phyloP scores from a whole-genome alignment of 768 basidiomycete species.

The Obba rivulosa region DNA sequence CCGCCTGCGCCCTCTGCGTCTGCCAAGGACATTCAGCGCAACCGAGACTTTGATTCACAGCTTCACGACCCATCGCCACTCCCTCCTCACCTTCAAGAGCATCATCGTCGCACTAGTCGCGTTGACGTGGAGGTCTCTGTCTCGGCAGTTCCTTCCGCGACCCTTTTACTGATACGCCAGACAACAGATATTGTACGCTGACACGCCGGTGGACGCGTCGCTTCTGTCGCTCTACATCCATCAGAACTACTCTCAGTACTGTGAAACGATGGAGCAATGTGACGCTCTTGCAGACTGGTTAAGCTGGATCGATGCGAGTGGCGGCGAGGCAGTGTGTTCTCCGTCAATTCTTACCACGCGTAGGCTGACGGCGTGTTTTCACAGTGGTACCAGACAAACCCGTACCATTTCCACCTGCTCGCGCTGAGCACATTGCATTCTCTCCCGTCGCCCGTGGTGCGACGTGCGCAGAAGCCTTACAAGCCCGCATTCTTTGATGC shows the following conservation, averaged over 20 bases:
- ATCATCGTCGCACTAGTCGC: slow-evolving; percentile 63
- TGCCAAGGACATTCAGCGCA: slow-evolving; percentile 57
- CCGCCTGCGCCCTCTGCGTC: slow-evolving; percentile 48
- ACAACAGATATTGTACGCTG: slow-evolving; percentile 62
- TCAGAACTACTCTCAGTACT: slow-evolving; percentile 89
- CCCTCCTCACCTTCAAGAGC: slow-evolving; percentile 52
- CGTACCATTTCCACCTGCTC: slow-evolving; percentile 82
- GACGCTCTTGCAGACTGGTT: slow-evolving; percentile 66
- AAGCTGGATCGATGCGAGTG: slow-evolving; percentile 70
- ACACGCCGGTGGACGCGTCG: slow-evolving; percentile 88
- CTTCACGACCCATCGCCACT: slow-evolving; percentile 52
- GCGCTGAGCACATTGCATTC: slow-evolving; percentile 82
- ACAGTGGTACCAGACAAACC: slow-evolving; percentile 65
- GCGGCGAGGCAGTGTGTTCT: slow-evolving; percentile 48
- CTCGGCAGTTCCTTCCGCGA: background rate
- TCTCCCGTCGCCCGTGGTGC: slow-evolving; percentile 79
- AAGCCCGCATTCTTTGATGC: slow-evolving; percentile 85
- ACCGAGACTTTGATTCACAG: slow-evolving; percentile 49
- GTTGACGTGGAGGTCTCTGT: slow-evolving; percentile 65
- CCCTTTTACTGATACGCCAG: slow-evolving; percentile 1
- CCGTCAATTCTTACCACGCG: background rate
- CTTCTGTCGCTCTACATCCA: slow-evolving; percentile 88
- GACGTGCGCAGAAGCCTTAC: slow-evolving; percentile 73
- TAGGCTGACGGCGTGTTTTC: background rate
- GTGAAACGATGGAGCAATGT: slow-evolving; percentile 70